A percentile compares a stretch with the other conserved stretches of the same genome.
Conservation (phyloP, 2,329 filamentous ascomycete genomes). For the Orbilia quercus region DNA sequence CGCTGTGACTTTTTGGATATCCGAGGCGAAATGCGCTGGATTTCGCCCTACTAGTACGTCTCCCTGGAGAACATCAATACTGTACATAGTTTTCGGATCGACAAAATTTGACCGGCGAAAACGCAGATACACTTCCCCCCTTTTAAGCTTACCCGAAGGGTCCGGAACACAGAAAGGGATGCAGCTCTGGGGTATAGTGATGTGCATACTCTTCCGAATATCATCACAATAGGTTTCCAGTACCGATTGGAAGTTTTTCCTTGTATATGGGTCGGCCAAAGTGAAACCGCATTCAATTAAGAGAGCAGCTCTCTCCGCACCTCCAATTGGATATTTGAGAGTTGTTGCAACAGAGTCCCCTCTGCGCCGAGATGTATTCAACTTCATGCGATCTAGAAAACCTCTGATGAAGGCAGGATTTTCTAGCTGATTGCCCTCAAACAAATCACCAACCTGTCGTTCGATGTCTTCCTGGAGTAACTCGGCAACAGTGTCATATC, state of each 20-base stretch:
- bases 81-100: constrained; percentile 54
- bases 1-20: constrained; percentile 74
- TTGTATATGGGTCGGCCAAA: constrained; percentile 67
- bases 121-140: constrained; percentile 75
- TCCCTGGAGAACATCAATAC: constrained; percentile 65
- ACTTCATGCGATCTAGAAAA: constrained; percentile 66
- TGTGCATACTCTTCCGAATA: constrained; percentile 70
- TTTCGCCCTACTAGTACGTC: constrained; percentile 76
- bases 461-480: constrained; percentile 68
- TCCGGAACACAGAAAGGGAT: constrained; percentile 76
- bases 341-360: neutral
- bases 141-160: constrained; percentile 70
- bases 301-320: constrained; percentile 14
- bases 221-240: constrained; percentile 68
- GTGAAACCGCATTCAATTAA: constrained; percentile 68
- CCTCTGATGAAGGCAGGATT: constrained; percentile 67
- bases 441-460: constrained; percentile 68
- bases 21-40: constrained; percentile 76
- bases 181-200: constrained; percentile 72
- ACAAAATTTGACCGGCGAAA: constrained; percentile 67
- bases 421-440: constrained; percentile 65
- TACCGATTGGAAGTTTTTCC: constrained; percentile 66
- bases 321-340: neutral
- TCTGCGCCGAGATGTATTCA: constrained; percentile 12
- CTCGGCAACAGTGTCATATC: constrained; percentile 65